Conservation (phyloP, 371 early-diverging fungal genomes). For the Mucor saturninus region DNA sequence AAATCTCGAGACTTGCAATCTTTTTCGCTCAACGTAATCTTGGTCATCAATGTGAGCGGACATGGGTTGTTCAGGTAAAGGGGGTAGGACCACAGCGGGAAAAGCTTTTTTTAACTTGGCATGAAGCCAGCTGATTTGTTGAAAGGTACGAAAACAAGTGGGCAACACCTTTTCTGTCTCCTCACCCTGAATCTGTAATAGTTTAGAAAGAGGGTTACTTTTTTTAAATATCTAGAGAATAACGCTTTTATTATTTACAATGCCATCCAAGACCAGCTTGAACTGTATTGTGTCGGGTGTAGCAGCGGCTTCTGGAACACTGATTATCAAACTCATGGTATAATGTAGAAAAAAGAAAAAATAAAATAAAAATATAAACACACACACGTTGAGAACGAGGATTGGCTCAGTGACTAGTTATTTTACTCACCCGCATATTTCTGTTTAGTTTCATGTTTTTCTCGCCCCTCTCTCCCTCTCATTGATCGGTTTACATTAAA, state of each 20-base stretch:
- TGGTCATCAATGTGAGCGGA: conserved; percentile 60
- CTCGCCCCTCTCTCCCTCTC: no score
- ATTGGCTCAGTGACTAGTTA: no score
- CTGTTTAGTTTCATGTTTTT: no score
- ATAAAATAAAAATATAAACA: neutral
- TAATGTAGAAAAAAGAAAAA: neutral
- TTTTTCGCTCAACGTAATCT: conserved; percentile 65
- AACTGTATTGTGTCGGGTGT: conserved; percentile 66
- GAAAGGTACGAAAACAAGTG: conserved; percentile 62
- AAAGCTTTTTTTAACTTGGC: conserved; percentile 45
- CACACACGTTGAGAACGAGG: no score
- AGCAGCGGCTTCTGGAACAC: conserved; percentile 67
- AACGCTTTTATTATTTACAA: conserved; percentile 23
- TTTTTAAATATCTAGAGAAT: neutral
- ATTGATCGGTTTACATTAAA: no score
- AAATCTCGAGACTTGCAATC: conserved; percentile 59
- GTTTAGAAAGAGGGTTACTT: neutral
- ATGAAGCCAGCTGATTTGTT: conserved; percentile 65
- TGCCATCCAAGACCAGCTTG: conserved; percentile 54
- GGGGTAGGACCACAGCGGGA: conserved; percentile 54
- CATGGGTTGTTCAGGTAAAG: conserved; percentile 59
- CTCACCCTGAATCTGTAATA: conserved; percentile 18
- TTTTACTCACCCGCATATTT: no score
- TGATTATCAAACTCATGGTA: conserved; percentile 13
- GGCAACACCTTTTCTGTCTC: conserved; percentile 14